Evolutionary conservation across 805 yeast genomes (phyloP), one percentile per base, ranked within the genome.

Genomic region (Tetrapisispora taiwanensis): DNA sequence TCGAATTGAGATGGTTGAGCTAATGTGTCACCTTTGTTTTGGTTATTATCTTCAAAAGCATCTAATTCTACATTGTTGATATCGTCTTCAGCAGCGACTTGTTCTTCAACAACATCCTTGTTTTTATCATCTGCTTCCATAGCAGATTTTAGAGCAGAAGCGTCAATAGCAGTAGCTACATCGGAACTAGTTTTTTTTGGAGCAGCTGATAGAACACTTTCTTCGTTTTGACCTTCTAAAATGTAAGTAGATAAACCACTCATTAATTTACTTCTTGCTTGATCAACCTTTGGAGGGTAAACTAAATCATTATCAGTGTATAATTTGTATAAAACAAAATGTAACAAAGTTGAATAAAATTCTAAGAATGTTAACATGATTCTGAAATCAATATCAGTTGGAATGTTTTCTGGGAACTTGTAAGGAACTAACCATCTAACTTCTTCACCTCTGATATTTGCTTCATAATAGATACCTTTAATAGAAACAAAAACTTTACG

Each of bases 331-430:
- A 90, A 71, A 19, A 83, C 89, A 61, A 92, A 92, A 60, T 88
- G 95, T 58, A 89, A 67, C 54, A 92, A 69, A 22, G 97, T 90
- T 17, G 95, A 81, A 69, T 92, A 92, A 67, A 92, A 89, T 68
- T 92, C 98, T 60, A 92, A 75, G 68, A 92, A 92, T 1, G 97
- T 90, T 59, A 87, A 73, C 98, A 92, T 92, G 70, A 92, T 87
- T 66, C 92, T 77, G 72, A 92, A 90, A 68, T 92, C 98, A 47
- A 92, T 80, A 65, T 92, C 97, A 37, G 82, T 68, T 39, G 98
- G 97, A 53, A 92, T 83, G 65, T 84, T 84, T 65, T 90, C 95
- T 17, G 98, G 96, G 71, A 89, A 92, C 66, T 88, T 92, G 75
- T 82, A 92, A 20, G 98, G 98, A 39, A 87, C 95, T 48, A 92